Evolutionary conservation across 768 basidiomycete species (phyloP).

Genomic region (Kwoniella pini): DNA sequence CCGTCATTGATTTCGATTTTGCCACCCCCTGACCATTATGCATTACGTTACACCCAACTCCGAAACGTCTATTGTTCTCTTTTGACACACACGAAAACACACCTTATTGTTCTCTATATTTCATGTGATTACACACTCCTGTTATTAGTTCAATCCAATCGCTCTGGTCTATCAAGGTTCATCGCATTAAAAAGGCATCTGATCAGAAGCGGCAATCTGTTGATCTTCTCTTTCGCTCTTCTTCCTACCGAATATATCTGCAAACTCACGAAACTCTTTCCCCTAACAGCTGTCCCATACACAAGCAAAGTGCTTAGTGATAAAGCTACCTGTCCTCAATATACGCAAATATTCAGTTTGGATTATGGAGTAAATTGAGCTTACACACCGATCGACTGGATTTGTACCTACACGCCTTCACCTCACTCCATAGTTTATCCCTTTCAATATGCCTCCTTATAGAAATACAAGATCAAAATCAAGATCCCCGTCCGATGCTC

Average conservation of each 20-base stretch:
- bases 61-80: neutral
- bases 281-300: neutral
- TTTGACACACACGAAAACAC: neutral
- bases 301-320: no score
- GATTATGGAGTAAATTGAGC: neutral
- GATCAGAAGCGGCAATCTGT: slow-evolving; percentile 14
- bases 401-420: neutral
- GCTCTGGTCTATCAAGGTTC: neutral
- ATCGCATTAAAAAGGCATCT: neutral
- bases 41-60: neutral
- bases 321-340: no score
- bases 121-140: neutral
- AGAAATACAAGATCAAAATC: no score
- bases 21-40: slow-evolving; percentile 1
- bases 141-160: neutral
- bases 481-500: no score
- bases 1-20: no score
- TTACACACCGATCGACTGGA: no score
- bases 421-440: neutral
- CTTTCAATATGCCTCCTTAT: neutral
- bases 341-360: no score
- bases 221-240: neutral
- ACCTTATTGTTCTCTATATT: neutral
- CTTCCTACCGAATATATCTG: neutral
- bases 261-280: neutral